Conservation (phyloP, 1,284 basidiomycete species). For the Porogramme epimiltina region DNA sequence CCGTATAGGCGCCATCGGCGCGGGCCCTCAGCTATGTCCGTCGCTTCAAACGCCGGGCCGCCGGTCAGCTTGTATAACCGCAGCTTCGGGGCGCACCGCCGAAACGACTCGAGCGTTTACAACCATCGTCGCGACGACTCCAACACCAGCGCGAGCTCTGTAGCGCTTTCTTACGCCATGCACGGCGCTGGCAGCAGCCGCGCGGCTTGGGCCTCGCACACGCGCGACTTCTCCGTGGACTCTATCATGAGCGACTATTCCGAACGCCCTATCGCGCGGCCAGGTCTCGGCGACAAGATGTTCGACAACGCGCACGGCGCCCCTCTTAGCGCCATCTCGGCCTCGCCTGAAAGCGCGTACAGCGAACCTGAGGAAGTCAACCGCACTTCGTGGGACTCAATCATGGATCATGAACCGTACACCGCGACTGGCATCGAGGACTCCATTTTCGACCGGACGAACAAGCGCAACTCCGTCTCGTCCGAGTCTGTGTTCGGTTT, state of each 20-base stretch:
- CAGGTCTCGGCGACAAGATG: constrained; percentile 88
- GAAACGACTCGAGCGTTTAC: constrained; percentile 59
- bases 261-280: constrained; percentile 58
- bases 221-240: constrained; percentile 61
- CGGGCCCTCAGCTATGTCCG: constrained; percentile 48
- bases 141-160: constrained; percentile 51
- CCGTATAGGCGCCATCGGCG: constrained; percentile 44
- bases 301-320: constrained; percentile 66
- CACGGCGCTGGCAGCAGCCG: constrained; percentile 50
- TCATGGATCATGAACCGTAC: constrained; percentile 20
- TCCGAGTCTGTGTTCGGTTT: constrained; percentile 71
- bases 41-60: constrained; percentile 50
- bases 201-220: constrained; percentile 63
- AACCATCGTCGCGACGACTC: constrained; percentile 59
- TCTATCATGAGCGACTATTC: constrained; percentile 70
- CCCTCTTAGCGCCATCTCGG: constrained; percentile 67
- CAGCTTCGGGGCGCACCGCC: constrained; percentile 45
- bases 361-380: constrained; percentile 23
- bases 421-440: constrained; percentile 46
- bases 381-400: constrained; percentile 26
- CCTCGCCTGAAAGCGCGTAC: constrained; percentile 56
- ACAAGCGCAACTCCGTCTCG: constrained; percentile 48
- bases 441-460: constrained; percentile 69
- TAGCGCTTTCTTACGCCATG: constrained; percentile 53
- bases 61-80: constrained; percentile 75